These are phyloP conservation scores for Papiliotrema nemorosa DNA, from an alignment of 1,284 basidiomycete genomes.

Conservation along the genomic window DNA sequence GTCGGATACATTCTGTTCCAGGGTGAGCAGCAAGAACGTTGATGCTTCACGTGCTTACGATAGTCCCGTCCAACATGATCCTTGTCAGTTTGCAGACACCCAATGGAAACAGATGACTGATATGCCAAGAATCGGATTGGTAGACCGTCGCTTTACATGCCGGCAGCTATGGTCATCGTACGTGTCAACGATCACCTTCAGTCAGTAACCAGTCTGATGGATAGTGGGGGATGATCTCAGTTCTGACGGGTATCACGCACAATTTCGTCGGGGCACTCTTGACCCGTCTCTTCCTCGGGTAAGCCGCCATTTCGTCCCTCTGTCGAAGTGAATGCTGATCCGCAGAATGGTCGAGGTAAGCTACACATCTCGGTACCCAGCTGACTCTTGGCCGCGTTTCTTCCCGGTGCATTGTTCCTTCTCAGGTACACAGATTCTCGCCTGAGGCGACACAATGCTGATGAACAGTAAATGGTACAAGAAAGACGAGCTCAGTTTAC, in stretches of 20 bases:
- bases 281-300: slow-evolving; percentile 67
- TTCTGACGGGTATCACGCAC: slow-evolving; percentile 60
- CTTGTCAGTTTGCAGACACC: too few species aligned
- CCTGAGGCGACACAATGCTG: slow-evolving; percentile 1
- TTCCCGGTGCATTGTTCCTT: slow-evolving; percentile 33
- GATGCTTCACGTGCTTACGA: too few species aligned
- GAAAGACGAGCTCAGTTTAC: slow-evolving; percentile 54
- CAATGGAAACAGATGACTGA: slow-evolving; percentile 3
- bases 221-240: slow-evolving; percentile 63
- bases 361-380: too few species aligned
- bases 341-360: slow-evolving; percentile 19
- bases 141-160: slow-evolving; percentile 69
- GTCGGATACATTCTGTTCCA: slow-evolving; percentile 70
- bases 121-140: slow-evolving; percentile 60
- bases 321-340: background rate
- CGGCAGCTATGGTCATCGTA: slow-evolving; percentile 58
- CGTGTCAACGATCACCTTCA: slow-evolving; percentile 1
- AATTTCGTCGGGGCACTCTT: slow-evolving; percentile 65
- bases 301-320: slow-evolving; percentile 43
- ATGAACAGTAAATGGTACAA: slow-evolving; percentile 60
- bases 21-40: slow-evolving; percentile 10
- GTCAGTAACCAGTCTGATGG: slow-evolving; percentile 43
- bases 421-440: background rate
- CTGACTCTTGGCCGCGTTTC: slow-evolving; percentile 27
- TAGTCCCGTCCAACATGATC: slow-evolving; percentile 44